Conservation (phyloP, 2,329 filamentous ascomycete genomes). For the Sarocladiaceae sp. region DNA sequence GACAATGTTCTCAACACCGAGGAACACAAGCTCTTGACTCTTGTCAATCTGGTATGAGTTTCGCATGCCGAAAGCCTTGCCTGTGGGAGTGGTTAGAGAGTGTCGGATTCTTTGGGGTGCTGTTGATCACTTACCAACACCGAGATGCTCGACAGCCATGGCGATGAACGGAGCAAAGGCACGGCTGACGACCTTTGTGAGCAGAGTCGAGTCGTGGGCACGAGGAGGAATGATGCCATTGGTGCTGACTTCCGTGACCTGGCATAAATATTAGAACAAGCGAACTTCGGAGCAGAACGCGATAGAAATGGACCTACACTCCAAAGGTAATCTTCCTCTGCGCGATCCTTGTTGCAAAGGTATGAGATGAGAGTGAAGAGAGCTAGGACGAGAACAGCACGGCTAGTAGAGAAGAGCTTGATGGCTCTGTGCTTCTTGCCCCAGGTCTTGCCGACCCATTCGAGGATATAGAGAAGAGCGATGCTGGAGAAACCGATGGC, state of each 20-base stretch:
- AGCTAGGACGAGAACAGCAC: slow-evolving; percentile 56
- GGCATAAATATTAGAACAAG: too few relatives aligned
- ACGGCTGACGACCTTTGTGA: slow-evolving; percentile 48
- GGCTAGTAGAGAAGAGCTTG: slow-evolving; percentile 55
- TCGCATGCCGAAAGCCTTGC: slow-evolving; percentile 55
- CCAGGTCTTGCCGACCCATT: slow-evolving; percentile 55
- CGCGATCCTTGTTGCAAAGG: slow-evolving; percentile 51
- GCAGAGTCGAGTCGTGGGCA: slow-evolving; percentile 40
- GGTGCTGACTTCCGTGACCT: slow-evolving; percentile 52
- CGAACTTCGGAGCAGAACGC: neutral
- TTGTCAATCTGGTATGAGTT: slow-evolving; percentile 61
- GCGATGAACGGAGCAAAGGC: slow-evolving; percentile 59
- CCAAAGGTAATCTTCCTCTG: slow-evolving; percentile 44
- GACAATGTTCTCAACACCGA: slow-evolving; percentile 58
- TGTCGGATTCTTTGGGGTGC: too few relatives aligned
- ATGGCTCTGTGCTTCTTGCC: slow-evolving; percentile 53
- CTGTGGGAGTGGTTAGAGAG: neutral
- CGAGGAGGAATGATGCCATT: slow-evolving; percentile 48
- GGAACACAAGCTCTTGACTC: slow-evolving; percentile 61
- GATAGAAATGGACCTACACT: slow-evolving; percentile 14
- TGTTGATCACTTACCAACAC: slow-evolving; percentile 41
- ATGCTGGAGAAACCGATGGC: slow-evolving; percentile 56
- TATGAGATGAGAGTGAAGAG: slow-evolving; percentile 62
- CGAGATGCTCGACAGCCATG: slow-evolving; percentile 58
- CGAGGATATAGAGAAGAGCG: slow-evolving; percentile 49